These are phyloP conservation scores for Backusella mclennaniae DNA, from an alignment of 192 early-diverging fungal genomes.

Conservation along the genomic window DNA sequence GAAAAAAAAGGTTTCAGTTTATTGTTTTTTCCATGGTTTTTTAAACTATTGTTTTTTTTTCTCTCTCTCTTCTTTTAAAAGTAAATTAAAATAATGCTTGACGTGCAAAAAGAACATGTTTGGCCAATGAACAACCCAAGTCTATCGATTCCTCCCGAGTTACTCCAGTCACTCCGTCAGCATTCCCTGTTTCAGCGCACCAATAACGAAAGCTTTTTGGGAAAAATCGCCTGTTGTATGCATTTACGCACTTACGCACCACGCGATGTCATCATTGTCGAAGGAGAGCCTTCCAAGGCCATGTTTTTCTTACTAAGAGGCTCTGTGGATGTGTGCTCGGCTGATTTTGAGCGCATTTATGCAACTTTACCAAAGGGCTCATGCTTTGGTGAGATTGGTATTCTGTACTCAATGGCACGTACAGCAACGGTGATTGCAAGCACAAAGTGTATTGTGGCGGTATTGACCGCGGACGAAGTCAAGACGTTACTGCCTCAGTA, in stretches of 20 bases:
- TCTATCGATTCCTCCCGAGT: conserved; percentile 24
- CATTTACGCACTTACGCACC: conserved; percentile 21
- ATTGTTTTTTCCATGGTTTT: neutral
- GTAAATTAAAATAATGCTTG: neutral
- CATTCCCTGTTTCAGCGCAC: conserved; percentile 38
- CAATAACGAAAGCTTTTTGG: conserved; percentile 31
- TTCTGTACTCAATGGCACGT: conserved; percentile 67
- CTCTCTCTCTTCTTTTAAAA: neutral
- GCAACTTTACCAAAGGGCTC: conserved; percentile 58
- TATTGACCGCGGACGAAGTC: conserved; percentile 62
- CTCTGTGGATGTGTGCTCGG: conserved; percentile 48
- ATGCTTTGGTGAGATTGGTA: conserved; percentile 83
- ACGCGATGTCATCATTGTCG: conserved; percentile 31
- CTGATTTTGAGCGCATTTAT: conserved; percentile 49
- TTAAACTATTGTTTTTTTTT: neutral
- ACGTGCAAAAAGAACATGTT: conserved; percentile 6
- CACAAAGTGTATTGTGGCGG: conserved; percentile 62
- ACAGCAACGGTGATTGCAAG: conserved; percentile 69
- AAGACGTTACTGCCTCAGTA: conserved; percentile 50
- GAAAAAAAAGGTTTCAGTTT: neutral
- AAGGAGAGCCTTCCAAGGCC: conserved; percentile 49
- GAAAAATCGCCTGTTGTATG: conserved; percentile 32
- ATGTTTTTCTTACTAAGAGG: conserved; percentile 55
- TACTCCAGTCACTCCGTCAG: conserved; percentile 22
- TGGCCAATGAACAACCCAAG: neutral